Conservation (phyloP, 2,329 filamentous ascomycete genomes). For the Coniella vitis region DNA sequence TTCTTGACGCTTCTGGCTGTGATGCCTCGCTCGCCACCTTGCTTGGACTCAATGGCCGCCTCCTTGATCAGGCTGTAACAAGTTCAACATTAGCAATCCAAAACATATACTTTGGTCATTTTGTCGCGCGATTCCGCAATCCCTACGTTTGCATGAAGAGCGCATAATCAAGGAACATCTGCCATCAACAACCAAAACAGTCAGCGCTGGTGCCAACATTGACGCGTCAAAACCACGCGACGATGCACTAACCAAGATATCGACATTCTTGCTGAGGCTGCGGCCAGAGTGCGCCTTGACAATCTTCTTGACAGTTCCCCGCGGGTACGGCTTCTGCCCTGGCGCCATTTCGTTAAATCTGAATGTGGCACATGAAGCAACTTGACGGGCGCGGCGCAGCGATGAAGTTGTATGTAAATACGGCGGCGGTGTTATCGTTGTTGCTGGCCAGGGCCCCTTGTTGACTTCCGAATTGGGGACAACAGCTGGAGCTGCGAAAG, state of each 20-base stretch:
- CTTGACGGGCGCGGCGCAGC: too few relatives aligned
- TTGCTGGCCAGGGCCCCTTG: neutral
- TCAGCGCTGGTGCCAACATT: constrained; percentile 22
- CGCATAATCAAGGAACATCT: constrained; percentile 82
- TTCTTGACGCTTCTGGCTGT: constrained; percentile 72
- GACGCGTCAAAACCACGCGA: constrained; percentile 15
- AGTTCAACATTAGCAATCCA: too few relatives aligned
- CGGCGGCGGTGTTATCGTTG: too few relatives aligned
- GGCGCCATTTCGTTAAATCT: constrained; percentile 41
- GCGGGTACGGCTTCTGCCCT: constrained; percentile 72
- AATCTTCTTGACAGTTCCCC: constrained; percentile 79
- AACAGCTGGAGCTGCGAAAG: too few relatives aligned
- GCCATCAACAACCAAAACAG: constrained; percentile 6
- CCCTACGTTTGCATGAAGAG: constrained; percentile 66
- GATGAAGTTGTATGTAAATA: too few relatives aligned
- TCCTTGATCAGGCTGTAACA: constrained; percentile 65
- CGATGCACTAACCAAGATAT: constrained; percentile 60
- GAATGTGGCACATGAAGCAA: neutral
- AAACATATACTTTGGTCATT: too few relatives aligned
- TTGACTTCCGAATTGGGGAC: neutral
- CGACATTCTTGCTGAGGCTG: constrained; percentile 75
- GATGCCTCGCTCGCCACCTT: constrained; percentile 64
- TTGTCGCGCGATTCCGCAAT: too few relatives aligned
- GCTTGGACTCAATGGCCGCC: constrained; percentile 68
- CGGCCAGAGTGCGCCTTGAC: constrained; percentile 81